Conservation (phyloP, 805 yeast genomes). For the Yamadazyma laniorum region DNA sequence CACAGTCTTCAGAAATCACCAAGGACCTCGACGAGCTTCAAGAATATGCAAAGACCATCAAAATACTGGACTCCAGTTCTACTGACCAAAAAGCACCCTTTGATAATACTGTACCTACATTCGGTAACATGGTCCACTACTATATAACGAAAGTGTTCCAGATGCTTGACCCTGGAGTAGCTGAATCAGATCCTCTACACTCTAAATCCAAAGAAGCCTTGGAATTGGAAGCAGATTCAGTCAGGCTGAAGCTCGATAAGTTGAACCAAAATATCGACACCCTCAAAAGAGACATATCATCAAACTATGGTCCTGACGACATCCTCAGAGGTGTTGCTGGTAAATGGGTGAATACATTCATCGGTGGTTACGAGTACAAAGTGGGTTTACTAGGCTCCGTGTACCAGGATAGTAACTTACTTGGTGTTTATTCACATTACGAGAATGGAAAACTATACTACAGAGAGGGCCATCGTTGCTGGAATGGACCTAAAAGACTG, state of each 20-base stretch:
- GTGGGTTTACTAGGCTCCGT: constrained; percentile 57
- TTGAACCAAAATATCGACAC: constrained; percentile 15
- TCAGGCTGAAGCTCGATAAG: constrained; percentile 16
- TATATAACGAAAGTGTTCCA: constrained; percentile 17
- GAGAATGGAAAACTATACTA: constrained; percentile 38
- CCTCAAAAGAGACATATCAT: constrained; percentile 21
- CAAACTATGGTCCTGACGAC: constrained; percentile 58
- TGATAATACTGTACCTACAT: constrained; percentile 15
- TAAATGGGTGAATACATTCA: constrained; percentile 44
- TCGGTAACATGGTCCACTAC: constrained; percentile 24
- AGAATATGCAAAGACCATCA: constrained; percentile 9
- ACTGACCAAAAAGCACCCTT: background rate
- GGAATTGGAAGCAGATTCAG: constrained; percentile 3
- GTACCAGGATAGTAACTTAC: constrained; percentile 50
- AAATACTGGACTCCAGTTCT: background rate
- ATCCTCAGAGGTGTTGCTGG: constrained; percentile 58
- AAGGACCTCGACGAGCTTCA: constrained; percentile 8
- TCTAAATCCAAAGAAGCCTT: constrained; percentile 1
- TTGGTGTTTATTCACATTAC: constrained; percentile 45
- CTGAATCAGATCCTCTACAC: background rate
- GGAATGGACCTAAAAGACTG: constrained; percentile 90
- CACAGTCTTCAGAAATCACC: background rate
- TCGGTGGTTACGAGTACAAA: constrained; percentile 72
- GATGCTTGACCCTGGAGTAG: constrained; percentile 9
- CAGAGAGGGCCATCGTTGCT: constrained; percentile 72